These are phyloP conservation scores for Medicago lupulina DNA, from an alignment of 306 rosid species.

Conservation along the genomic window DNA sequence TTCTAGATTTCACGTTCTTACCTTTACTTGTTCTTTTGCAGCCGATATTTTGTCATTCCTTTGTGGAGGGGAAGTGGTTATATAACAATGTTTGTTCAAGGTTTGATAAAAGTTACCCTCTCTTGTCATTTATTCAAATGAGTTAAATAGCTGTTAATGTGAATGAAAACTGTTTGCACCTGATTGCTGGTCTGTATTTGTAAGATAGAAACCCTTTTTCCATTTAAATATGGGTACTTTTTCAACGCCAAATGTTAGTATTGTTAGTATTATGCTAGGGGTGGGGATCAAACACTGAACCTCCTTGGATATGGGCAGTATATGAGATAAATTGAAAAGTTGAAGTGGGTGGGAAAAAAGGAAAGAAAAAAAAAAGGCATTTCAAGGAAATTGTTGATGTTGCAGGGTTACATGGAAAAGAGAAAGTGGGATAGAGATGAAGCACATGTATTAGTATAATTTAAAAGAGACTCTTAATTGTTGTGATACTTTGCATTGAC, in stretches of 20 bases:
- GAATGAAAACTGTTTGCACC: slow-evolving; percentile 14
- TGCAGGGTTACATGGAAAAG: neutral
- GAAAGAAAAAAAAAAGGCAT: neutral
- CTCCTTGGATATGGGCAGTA: neutral
- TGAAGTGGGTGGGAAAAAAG: slow-evolving; percentile 4
- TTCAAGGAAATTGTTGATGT: neutral
- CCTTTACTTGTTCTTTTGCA: slow-evolving; percentile 47
- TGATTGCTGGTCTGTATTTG: slow-evolving; percentile 17
- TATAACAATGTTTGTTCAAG: slow-evolving; percentile 90
- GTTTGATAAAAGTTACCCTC: slow-evolving; percentile 51
- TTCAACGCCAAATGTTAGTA: neutral
- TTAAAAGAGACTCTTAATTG: neutral
- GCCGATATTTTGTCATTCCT: slow-evolving; percentile 91
- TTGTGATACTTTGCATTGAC: neutral
- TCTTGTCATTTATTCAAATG: slow-evolving; percentile 29
- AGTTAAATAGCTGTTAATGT: neutral
- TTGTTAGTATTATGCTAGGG: neutral
- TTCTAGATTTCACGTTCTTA: slow-evolving; percentile 39
- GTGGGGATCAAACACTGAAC: neutral
- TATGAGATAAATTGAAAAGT: slow-evolving; percentile 26
- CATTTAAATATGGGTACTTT: neutral
- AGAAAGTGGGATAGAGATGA: neutral
- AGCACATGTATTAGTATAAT: neutral
- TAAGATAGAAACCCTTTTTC: neutral
- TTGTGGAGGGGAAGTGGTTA: slow-evolving; percentile 93